Evolutionary conservation across 257 asterid genomes (phyloP), one percentile per base, ranked within the genome.

Genomic region (Gentiana dahurica): DNA sequence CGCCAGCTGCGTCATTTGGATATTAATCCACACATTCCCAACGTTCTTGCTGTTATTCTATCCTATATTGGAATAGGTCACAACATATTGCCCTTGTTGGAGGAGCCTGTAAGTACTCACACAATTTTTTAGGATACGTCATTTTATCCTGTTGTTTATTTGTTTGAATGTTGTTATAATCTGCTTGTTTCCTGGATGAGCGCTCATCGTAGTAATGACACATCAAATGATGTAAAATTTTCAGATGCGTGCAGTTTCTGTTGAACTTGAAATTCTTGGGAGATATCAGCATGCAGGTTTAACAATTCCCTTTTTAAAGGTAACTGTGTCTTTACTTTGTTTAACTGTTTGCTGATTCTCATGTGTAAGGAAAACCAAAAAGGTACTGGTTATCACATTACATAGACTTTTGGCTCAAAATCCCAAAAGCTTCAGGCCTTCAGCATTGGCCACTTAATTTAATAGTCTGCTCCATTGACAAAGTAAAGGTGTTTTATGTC

Each of bases 251-350:
- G 81, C 94, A 8, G 93, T 87, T 68, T 85, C 97, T 63, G 43
- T 63, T 76, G 95, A 92, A 81, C 98, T 92, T 65, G 98, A 92
- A 71, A 81, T 92, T 77, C 90, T 92, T 63, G 93, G 94, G 77
- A 80, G 98, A 76, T 88, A 76, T 75, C 94, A 73, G 62, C 94
- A 83, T 76, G 97, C 97, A 36, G 80, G 78, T 54, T 77, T 92
- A 67, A 92, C 98, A 49, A 75, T 84, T 67, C 79, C 97, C 64
- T 92, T 92, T 75, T 72, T 88, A 78, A 88, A 87, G 97, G 98
- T 88, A 46, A 54, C 61, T 72, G 51, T 36, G 55, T 33, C 24
- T 5, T 41, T 3, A 2, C 46, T 41, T 41, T 41, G 9, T 41
- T 41, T 41, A 5, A 41, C 2, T 5, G 5, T 41, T 5, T 41